Evolutionary conservation across 2,329 filamentous ascomycete genomes (phyloP).

Genomic region (Monilinia polystroma): DNA sequence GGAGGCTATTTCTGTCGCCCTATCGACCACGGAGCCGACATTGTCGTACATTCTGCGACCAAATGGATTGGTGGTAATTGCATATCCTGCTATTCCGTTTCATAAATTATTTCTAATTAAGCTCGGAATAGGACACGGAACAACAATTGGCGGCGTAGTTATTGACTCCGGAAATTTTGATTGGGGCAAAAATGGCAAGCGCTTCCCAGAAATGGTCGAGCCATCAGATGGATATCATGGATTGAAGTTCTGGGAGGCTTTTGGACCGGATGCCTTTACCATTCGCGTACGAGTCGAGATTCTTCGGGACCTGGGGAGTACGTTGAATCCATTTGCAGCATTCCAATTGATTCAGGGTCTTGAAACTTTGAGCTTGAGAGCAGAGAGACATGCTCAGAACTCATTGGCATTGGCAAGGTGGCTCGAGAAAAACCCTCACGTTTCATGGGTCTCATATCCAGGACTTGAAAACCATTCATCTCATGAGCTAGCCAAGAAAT

Average conservation of each 20-base stretch:
- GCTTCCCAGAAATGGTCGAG: constrained; percentile 94
- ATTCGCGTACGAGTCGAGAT: constrained; percentile 87
- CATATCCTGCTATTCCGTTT: background rate
- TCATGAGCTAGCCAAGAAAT: constrained; percentile 80
- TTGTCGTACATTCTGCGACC: constrained; percentile 89
- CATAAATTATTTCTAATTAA: background rate
- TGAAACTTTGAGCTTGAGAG: constrained; percentile 84
- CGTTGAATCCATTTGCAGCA: constrained; percentile 85
- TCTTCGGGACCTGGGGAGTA: constrained; percentile 78
- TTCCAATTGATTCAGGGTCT: constrained; percentile 87
- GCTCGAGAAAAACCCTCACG: constrained; percentile 78
- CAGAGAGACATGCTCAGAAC: constrained; percentile 84
- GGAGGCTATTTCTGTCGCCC: constrained; percentile 85
- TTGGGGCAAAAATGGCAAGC: constrained; percentile 79
- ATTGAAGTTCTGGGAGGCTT: constrained; percentile 91
- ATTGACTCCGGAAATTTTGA: constrained; percentile 90
- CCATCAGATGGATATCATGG: constrained; percentile 88
- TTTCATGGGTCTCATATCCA: constrained; percentile 92
- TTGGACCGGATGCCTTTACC: constrained; percentile 77
- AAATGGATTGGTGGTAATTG: constrained; percentile 76
- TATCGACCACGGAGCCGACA: constrained; percentile 87
- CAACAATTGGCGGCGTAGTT: constrained; percentile 82
- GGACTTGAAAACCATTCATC: constrained; percentile 79
- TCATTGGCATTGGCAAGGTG: constrained; percentile 75
- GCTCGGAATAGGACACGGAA: constrained; percentile 66